Conservation (phyloP, 441 rosid genomes). For the Sinapis alba region DNA sequence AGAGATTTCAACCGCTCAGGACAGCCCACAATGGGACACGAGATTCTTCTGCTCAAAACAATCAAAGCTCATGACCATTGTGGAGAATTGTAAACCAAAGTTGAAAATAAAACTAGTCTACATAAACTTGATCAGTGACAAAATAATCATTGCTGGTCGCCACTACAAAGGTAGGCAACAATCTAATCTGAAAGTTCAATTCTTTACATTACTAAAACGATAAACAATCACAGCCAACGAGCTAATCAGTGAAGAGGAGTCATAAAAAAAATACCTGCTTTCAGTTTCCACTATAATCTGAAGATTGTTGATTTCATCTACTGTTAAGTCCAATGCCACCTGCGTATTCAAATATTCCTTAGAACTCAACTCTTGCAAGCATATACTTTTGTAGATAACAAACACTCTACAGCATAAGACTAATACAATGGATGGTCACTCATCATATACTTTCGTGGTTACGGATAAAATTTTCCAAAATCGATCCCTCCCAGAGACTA, state of each 20-base stretch:
- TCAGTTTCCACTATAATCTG: conserved; percentile 55
- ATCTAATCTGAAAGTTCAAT: background rate
- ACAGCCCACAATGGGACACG: conserved; percentile 89
- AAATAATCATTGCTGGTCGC: background rate
- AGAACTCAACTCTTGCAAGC: background rate
- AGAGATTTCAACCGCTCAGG: conserved; percentile 59
- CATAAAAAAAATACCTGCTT: conserved; percentile 49
- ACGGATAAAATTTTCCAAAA: background rate
- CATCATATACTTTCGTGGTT: background rate
- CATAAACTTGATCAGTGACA: background rate
- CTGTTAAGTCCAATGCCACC: conserved; percentile 81
- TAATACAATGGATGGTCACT: background rate
- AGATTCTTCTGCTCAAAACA: conserved; percentile 60
- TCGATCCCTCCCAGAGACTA: background rate
- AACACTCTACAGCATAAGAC: background rate
- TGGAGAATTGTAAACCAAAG: background rate
- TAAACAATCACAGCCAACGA: conserved; percentile 4
- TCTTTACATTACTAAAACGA: background rate
- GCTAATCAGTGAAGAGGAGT: conserved; percentile 10
- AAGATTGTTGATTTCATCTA: conserved; percentile 63
- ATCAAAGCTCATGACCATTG: conserved; percentile 24
- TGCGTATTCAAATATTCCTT: conserved; percentile 30
- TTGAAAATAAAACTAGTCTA: conserved; percentile 4
- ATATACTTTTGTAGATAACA: background rate
- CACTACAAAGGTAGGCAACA: background rate